Conservation (phyloP, 306 rosid species). For the Glycine tomentella region DNA sequence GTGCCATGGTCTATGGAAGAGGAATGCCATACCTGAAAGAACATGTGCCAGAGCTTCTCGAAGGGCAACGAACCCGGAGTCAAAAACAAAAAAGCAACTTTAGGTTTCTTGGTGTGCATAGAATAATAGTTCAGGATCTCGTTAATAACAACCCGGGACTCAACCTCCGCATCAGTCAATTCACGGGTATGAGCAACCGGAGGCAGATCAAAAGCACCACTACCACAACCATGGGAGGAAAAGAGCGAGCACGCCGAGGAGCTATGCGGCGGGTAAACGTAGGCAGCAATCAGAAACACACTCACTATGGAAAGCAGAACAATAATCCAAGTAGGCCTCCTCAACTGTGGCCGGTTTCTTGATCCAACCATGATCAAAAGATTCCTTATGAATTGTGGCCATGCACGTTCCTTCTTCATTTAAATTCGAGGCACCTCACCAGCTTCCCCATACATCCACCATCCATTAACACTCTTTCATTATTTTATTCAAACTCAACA, state of each 20-base stretch:
- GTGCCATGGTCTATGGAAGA: slow-evolving; percentile 8
- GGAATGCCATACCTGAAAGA: slow-evolving; percentile 71
- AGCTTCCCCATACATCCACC: slow-evolving; percentile 42
- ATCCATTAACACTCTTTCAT: slow-evolving; percentile 33
- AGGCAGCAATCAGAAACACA: slow-evolving; percentile 57
- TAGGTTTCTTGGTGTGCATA: slow-evolving; percentile 62
- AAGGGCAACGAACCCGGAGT: slow-evolving; percentile 88
- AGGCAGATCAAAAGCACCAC: slow-evolving; percentile 31
- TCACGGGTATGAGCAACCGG: slow-evolving; percentile 50
- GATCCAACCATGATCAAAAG: slow-evolving; percentile 64
- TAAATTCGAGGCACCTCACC: slow-evolving; percentile 49
- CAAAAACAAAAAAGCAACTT: slow-evolving; percentile 90
- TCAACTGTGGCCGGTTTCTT: slow-evolving; percentile 57
- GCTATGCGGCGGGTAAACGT: slow-evolving; percentile 53
- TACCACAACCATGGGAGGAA: slow-evolving; percentile 56
- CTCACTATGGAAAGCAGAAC: slow-evolving; percentile 53
- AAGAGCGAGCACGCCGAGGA: slow-evolving; percentile 61
- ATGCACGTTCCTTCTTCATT: slow-evolving; percentile 60
- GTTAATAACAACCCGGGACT: slow-evolving; percentile 68
- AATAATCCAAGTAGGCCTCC: slow-evolving; percentile 67
- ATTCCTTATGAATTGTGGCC: slow-evolving; percentile 60
- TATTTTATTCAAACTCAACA: slow-evolving; percentile 10
- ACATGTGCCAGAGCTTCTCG: slow-evolving; percentile 89
- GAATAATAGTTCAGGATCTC: slow-evolving; percentile 69
- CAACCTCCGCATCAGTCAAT: slow-evolving; percentile 69